Percentiles rank a stretch among this genome's conserved stretches.
Evolutionary conservation across 257 asterid genomes (phyloP).

Genomic region (Capsicum chinense): DNA sequence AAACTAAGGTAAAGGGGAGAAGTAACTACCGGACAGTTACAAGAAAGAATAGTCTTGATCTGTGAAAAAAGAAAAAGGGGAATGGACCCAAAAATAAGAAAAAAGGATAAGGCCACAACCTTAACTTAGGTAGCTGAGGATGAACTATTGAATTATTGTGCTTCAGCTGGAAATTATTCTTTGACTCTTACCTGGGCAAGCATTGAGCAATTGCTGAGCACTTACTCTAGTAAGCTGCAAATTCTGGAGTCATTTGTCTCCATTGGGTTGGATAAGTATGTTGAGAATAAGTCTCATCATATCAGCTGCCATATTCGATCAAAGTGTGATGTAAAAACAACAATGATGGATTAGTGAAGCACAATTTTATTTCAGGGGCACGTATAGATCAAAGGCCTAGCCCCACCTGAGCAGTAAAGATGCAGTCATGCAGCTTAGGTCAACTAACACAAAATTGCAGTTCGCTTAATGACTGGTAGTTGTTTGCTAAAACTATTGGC

Average conservation of each 20-base stretch:
- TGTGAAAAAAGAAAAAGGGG: neutral
- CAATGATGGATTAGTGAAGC: neutral
- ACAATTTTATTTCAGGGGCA: neutral
- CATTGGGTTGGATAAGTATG: neutral
- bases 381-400: neutral
- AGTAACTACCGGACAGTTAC: neutral
- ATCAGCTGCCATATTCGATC: neutral
- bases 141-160: neutral
- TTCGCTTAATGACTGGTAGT: neutral
- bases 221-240: neutral
- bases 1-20: neutral
- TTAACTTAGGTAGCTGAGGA: neutral
- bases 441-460: neutral
- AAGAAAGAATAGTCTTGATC: neutral
- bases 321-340: constrained; percentile 1
- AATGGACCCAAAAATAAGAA: neutral
- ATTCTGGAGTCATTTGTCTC: neutral
- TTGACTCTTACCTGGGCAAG: neutral
- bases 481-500: neutral
- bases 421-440: constrained; percentile 4
- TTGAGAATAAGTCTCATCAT: neutral
- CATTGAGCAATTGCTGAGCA: neutral
- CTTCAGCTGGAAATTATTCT: constrained; percentile 7
- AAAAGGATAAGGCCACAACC: neutral
- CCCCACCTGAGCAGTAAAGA: neutral